Percentiles rank a stretch among this genome's conserved stretches.
Conservation (phyloP, 192 early-diverging fungal genomes). For the Coemansia sp. region DNA sequence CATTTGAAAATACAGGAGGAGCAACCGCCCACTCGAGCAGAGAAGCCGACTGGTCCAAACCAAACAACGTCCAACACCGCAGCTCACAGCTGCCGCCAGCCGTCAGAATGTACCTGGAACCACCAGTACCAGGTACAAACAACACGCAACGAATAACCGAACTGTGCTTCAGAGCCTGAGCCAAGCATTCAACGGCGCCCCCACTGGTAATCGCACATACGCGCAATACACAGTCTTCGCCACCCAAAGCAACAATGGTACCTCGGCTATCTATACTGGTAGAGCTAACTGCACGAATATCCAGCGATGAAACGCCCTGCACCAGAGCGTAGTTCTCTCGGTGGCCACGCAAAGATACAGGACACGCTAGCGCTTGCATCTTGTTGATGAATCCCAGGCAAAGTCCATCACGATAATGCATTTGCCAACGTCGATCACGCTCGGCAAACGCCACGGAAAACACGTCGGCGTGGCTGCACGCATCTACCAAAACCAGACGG, state of each 20-base stretch:
- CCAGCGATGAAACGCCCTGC: slow-evolving; percentile 20
- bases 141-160: slow-evolving; percentile 32
- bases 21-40: slow-evolving; percentile 14
- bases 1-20: not conserved
- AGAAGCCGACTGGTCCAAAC: slow-evolving; percentile 1
- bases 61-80: slow-evolving; percentile 57
- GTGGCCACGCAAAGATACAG: not conserved
- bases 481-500: slow-evolving; percentile 69
- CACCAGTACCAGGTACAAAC: slow-evolving; percentile 9
- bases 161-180: slow-evolving; percentile 11
- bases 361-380: slow-evolving; percentile 55
- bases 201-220: not conserved
- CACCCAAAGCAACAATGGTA: slow-evolving; percentile 15
- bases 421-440: slow-evolving; percentile 71
- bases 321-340: not conserved
- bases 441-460: slow-evolving; percentile 74
- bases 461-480: slow-evolving; percentile 62
- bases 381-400: slow-evolving; percentile 53
- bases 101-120: slow-evolving; percentile 56
- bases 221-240: slow-evolving; percentile 28
- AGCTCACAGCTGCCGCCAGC: slow-evolving; percentile 66
- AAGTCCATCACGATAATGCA: slow-evolving; percentile 47
- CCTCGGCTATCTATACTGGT: not conserved
- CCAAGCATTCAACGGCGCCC: not conserved
- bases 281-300: slow-evolving; percentile 11